These are phyloP conservation scores for Rhododendron henanense DNA, from an alignment of 148 eudicot genomes.

Conservation along the genomic window DNA sequence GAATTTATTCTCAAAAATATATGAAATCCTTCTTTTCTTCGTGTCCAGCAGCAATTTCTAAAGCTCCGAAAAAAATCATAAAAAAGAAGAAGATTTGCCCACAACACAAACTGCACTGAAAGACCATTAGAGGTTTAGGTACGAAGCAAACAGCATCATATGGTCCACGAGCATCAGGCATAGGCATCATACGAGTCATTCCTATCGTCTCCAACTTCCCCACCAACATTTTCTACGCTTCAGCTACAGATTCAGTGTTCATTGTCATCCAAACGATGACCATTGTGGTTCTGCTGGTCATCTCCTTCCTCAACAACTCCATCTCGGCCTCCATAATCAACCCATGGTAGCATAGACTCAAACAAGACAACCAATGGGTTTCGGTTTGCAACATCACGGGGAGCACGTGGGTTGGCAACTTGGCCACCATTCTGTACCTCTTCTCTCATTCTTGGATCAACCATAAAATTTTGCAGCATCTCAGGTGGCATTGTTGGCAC, in stretches of 20 bases:
- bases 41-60: not conserved
- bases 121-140: not conserved
- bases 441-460: slow-evolving; percentile 59
- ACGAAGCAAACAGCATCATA: not conserved
- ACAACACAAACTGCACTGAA: not conserved
- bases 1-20: no score
- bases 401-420: slow-evolving; percentile 38
- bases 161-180: not conserved
- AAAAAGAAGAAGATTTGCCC: not conserved
- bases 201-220: not conserved
- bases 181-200: not conserved
- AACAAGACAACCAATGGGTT: slow-evolving; percentile 72
- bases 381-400: slow-evolving; percentile 65
- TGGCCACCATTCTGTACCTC: slow-evolving; percentile 41
- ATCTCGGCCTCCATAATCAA: slow-evolving; percentile 48
- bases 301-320: slow-evolving; percentile 23
- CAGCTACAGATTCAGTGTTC: slow-evolving; percentile 12
- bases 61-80: not conserved
- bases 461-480: slow-evolving; percentile 75
- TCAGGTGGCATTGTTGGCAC: slow-evolving; percentile 89
- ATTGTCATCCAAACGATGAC: slow-evolving; percentile 22
- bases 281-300: slow-evolving; percentile 22
- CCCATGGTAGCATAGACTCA: slow-evolving; percentile 87
- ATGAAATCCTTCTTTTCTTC: not conserved
- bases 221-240: not conserved